Conservation (phyloP, 164 flowering plant genomes). For the Taxillus chinensis region DNA sequence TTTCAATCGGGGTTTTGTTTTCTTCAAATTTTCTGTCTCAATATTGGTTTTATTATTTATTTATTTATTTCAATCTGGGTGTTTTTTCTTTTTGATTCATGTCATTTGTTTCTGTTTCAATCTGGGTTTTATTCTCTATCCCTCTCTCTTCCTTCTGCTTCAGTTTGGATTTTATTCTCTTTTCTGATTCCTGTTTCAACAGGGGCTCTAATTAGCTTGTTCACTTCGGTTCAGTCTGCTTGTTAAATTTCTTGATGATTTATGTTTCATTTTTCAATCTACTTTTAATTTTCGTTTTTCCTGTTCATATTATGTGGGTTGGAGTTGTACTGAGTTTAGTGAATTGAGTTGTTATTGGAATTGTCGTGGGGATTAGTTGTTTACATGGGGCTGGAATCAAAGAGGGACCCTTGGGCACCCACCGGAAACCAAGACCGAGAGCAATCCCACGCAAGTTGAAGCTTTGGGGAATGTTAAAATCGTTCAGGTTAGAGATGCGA, state of each 20-base stretch:
- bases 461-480: conserved; percentile 68
- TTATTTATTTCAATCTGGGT: too few relatives aligned
- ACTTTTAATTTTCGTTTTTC: too few relatives aligned
- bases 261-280: too few relatives aligned
- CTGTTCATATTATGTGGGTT: not conserved
- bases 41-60: not conserved
- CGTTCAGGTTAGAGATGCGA: conserved; percentile 54
- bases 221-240: too few relatives aligned
- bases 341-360: conserved; percentile 2
- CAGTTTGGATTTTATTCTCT: too few relatives aligned
- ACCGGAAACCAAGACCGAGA: conserved; percentile 84
- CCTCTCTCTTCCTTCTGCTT: too few relatives aligned
- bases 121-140: not conserved
- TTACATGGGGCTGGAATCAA: conserved; percentile 99
- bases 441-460: conserved; percentile 80
- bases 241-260: too few relatives aligned
- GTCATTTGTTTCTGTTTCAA: not conserved
- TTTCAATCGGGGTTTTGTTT: not conserved
- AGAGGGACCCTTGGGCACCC: conserved; percentile 96
- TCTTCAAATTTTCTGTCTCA: not conserved
- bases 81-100: not conserved
- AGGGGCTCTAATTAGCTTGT: too few relatives aligned
- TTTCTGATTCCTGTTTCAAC: too few relatives aligned
- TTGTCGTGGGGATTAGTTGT: conserved; percentile 38
- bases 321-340: not conserved